Evolutionary conservation across 2,329 filamentous ascomycete species (phyloP), one percentile per base, ranked within the genome.

Genomic region (Huntiella abstrusa): DNA sequence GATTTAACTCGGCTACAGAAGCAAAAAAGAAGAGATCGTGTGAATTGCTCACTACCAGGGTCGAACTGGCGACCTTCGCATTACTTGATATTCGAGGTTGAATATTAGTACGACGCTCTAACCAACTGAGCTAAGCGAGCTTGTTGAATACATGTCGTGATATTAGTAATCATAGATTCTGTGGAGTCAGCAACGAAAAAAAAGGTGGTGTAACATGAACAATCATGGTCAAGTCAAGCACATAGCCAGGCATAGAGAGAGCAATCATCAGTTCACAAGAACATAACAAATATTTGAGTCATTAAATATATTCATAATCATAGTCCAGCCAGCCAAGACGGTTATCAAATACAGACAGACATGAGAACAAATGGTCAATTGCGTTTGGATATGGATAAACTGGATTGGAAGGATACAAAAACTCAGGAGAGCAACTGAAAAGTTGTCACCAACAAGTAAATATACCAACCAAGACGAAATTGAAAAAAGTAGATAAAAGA

Each of bases 31-130:
- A 34, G 6, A 43, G 33, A 36, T 36, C 41, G 10, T 13, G 40
- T n/a, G 13, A 22, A 16, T 8, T 48, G 46, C 46, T 48, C 46
- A 48, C 46, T 48, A 48, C 46, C 46, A 48, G 46, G 41, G 41
- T 48, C 46, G 46, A 48, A 48, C 46, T 48, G 41, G 46, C 41
- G 46, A 48, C 41, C 22, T 48, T 41, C 35, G 46, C 41, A 40
- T 48, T 48, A 44, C 41, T 37, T 41, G 45, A 36, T 47, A 41
- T 47, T 35, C 19, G 16, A 22, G 13, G 10, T 47, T 5, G 32
- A 35, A 47, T 47, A 47, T 47, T 47, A 47, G 45, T 47, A 47
- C 45, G 45, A 47, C 45, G 45, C 45, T 47, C 45, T 47, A 47
- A 47, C 45, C 45, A 47, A 47, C 45, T 47, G 40, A 47, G 45